phyloP scores from a whole-genome alignment of 371 early-diverging fungal genomes.

The Fennellomyces sp. region DNA sequence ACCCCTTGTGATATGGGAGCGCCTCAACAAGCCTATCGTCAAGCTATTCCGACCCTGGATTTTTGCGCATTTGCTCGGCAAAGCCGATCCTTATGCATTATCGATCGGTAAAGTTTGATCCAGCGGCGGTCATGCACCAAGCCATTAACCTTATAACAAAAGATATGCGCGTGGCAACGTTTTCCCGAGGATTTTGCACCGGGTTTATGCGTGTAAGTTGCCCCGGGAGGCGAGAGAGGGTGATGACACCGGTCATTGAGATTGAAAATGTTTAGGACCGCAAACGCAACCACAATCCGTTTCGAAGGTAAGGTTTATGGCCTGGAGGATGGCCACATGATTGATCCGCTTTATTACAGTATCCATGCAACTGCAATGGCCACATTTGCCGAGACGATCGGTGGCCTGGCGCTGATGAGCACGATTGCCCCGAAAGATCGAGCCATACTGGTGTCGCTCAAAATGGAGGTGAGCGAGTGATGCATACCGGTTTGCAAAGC shows the following conservation, averaged over 20 bases:
- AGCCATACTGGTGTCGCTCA: constrained; percentile 48
- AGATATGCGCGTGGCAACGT: constrained; percentile 54
- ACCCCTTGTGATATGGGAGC: constrained; percentile 51
- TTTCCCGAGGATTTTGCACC: constrained; percentile 50
- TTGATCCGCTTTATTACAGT: constrained; percentile 20
- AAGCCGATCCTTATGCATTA: constrained; percentile 45
- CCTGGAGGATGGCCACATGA: constrained; percentile 1
- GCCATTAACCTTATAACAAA: not conserved
- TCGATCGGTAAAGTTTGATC: constrained; percentile 39
- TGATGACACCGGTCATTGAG: not conserved
- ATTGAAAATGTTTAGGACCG: constrained; percentile 24
- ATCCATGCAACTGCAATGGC: constrained; percentile 61
- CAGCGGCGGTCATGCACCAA: not conserved
- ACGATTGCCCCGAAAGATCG: constrained; percentile 49
- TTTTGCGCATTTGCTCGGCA: constrained; percentile 35
- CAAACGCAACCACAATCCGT: constrained; percentile 22
- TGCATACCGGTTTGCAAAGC: not conserved
- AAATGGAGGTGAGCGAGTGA: constrained; percentile 49
- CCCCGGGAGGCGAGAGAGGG: not conserved
- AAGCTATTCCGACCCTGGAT: constrained; percentile 48
- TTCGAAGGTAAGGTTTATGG: constrained; percentile 15
- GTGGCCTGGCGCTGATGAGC: constrained; percentile 54
- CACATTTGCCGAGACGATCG: constrained; percentile 68
- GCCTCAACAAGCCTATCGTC: constrained; percentile 44
- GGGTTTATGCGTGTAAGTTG: constrained; percentile 51